Percentiles rank a stretch among this genome's conserved stretches.
These are phyloP conservation scores for Papilionanthe hybrid DNA, from an alignment of 116 monocot species.

Conservation along the genomic window DNA sequence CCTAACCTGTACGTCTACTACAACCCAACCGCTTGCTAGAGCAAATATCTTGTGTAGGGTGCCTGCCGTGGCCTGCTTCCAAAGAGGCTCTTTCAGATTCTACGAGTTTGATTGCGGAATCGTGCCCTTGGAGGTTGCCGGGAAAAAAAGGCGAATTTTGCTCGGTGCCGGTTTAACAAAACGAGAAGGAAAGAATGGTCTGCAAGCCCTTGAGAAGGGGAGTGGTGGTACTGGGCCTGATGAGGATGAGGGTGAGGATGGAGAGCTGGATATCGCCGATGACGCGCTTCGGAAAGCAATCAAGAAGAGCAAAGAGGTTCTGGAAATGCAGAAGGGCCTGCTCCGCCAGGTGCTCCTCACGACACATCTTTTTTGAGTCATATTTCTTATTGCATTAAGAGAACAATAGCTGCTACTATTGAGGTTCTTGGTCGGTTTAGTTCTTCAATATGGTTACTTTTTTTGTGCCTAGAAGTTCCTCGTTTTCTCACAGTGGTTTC, in stretches of 20 bases:
- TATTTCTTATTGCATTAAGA: background rate
- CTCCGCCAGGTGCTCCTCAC: conserved; percentile 36
- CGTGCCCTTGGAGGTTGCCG: background rate
- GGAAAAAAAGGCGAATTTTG: background rate
- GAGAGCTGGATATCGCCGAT: conserved; percentile 13
- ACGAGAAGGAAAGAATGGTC: background rate
- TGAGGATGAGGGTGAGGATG: conserved; percentile 11
- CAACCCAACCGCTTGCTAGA: background rate
- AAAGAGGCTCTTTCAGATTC: background rate
- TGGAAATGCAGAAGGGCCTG: conserved; percentile 42
- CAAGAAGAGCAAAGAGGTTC: conserved; percentile 46
- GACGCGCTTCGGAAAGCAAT: conserved; percentile 34
- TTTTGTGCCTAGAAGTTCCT: too few relatives aligned
- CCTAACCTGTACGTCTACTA: background rate
- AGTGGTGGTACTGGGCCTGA: conserved; percentile 5
- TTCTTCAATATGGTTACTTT: too few relatives aligned
- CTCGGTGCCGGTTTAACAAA: background rate
- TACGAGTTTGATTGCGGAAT: background rate
- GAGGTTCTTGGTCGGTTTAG: too few relatives aligned
- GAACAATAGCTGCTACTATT: too few relatives aligned
- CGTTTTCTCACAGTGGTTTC: too few relatives aligned
- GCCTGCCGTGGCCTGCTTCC: background rate
- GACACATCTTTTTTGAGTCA: background rate
- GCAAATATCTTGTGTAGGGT: background rate
- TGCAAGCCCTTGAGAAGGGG: conserved; percentile 12